These are phyloP conservation scores for Ophiostoma triangulosporum DNA, from an alignment of 2,329 filamentous ascomycete genomes.

Conservation along the genomic window DNA sequence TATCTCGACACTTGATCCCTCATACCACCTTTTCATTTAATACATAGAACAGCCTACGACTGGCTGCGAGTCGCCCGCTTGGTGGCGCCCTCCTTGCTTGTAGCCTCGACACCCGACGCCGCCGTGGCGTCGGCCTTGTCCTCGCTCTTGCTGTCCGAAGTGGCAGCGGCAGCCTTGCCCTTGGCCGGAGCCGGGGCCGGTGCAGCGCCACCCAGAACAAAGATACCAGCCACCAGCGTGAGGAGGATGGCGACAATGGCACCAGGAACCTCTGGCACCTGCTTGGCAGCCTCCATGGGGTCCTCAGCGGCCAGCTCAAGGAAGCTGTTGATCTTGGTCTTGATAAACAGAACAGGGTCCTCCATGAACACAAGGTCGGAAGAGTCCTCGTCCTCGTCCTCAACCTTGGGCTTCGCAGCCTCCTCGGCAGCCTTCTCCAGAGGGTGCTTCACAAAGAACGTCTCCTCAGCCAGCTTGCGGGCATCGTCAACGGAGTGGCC, in stretches of 20 bases:
- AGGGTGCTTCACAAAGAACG: slow-evolving; percentile 76
- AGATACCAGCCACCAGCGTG: slow-evolving; percentile 52
- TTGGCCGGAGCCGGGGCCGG: slow-evolving; percentile 30
- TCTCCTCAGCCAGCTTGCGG: slow-evolving; percentile 74
- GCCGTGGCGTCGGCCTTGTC: slow-evolving; percentile 46
- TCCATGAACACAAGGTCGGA: slow-evolving; percentile 77
- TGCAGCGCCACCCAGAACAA: slow-evolving; percentile 40
- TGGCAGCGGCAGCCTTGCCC: slow-evolving; percentile 49
- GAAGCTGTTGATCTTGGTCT: slow-evolving; percentile 91
- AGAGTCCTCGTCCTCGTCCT: slow-evolving; percentile 51
- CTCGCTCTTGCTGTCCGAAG: slow-evolving; percentile 48
- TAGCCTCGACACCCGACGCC: slow-evolving; percentile 51
- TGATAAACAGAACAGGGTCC: slow-evolving; percentile 75
- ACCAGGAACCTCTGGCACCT: slow-evolving; percentile 82
- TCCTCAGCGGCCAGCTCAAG: slow-evolving; percentile 67
- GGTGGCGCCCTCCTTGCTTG: slow-evolving; percentile 53
- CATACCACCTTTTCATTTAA: neutral
- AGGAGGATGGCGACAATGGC: slow-evolving; percentile 61
- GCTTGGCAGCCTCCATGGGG: slow-evolving; percentile 72
- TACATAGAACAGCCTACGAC: slow-evolving; percentile 24
- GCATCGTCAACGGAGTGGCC: slow-evolving; percentile 93
- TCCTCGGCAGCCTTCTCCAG: slow-evolving; percentile 71
- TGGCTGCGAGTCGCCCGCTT: slow-evolving; percentile 45
- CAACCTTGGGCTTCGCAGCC: slow-evolving; percentile 63
- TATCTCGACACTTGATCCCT: neutral